A percentile compares a stretch with the other conserved stretches of the same genome.
phyloP scores from a whole-genome alignment of 23 red algal species.

The Gracilaria vermiculophylla region DNA sequence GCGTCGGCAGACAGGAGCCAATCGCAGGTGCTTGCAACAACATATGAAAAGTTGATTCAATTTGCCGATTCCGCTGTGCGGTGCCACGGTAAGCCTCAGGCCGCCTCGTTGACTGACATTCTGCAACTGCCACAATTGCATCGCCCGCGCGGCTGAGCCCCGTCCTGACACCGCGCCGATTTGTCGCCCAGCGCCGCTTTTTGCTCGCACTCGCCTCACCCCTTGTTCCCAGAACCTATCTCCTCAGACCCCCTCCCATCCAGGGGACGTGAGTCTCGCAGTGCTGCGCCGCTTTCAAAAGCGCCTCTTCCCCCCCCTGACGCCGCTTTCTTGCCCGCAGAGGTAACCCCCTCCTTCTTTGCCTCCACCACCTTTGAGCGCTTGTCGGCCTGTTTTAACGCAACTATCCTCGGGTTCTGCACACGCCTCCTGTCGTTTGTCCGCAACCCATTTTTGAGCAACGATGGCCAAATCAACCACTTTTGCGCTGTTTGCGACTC shows the following conservation, averaged over 20 bases:
- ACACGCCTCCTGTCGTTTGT: not conserved
- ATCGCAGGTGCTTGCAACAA: too few relatives aligned
- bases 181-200: not conserved
- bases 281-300: not conserved
- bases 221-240: not conserved
- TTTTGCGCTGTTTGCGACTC: not conserved
- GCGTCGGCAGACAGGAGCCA: too few relatives aligned
- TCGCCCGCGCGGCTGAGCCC: not conserved
- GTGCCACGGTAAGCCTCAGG: not conserved
- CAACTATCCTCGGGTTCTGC: not conserved
- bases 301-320: not conserved
- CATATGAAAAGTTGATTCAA: too few relatives aligned
- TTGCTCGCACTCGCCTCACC: not conserved
- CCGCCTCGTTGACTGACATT: not conserved
- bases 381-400: not conserved
- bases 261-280: not conserved
- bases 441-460: not conserved
- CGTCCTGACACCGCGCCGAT: constrained; percentile 7
- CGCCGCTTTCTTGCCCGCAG: not conserved
- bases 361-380: not conserved
- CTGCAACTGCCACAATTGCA: not conserved
- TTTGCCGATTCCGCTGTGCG: not conserved
- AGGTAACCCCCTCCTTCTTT: not conserved
- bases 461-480: not conserved
- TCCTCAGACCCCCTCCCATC: not conserved